Conservation (phyloP, 2,329 filamentous ascomycete species). For the Fusarium sp. region DNA sequence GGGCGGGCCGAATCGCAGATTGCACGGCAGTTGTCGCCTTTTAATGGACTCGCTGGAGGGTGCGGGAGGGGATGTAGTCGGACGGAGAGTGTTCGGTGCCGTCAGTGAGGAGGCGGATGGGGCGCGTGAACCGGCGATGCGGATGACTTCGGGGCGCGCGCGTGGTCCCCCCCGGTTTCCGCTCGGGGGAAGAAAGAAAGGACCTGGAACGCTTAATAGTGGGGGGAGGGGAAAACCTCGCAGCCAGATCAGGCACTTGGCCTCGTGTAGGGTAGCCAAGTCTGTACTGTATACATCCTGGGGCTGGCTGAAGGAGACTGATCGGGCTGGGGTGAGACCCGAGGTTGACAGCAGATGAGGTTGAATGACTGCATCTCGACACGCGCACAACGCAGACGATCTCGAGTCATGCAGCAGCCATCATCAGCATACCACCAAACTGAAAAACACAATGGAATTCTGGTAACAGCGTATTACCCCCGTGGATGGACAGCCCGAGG, state of each 20-base stretch:
- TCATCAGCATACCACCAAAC: neutral
- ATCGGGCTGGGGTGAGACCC: neutral
- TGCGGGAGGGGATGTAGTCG: slow-evolving; percentile 14
- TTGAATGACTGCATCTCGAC: neutral
- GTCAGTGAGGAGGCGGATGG: slow-evolving; percentile 31
- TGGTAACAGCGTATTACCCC: neutral
- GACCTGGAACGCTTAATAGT: slow-evolving; percentile 30
- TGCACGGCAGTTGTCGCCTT: slow-evolving; percentile 24
- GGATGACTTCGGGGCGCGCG: slow-evolving; percentile 46
- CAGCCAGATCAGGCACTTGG: slow-evolving; percentile 1
- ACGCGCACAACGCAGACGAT: neutral
- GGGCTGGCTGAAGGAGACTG: neutral
- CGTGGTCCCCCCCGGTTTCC: slow-evolving; percentile 36
- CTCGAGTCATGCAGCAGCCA: neutral
- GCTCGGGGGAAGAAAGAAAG: slow-evolving; percentile 23
- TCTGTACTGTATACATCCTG: neutral
- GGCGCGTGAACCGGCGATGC: slow-evolving; percentile 45
- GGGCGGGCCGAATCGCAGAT: slow-evolving; percentile 16
- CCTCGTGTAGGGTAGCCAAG: slow-evolving; percentile 4
- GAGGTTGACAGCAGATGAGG: neutral
- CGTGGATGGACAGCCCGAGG: neutral
- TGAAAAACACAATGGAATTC: neutral
- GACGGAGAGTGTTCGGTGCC: slow-evolving; percentile 23
- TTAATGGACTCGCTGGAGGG: slow-evolving; percentile 9
- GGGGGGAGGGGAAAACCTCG: slow-evolving; percentile 18